Conservation (phyloP, 2,329 filamentous ascomycete species). For the Hypomyces rosellus region DNA sequence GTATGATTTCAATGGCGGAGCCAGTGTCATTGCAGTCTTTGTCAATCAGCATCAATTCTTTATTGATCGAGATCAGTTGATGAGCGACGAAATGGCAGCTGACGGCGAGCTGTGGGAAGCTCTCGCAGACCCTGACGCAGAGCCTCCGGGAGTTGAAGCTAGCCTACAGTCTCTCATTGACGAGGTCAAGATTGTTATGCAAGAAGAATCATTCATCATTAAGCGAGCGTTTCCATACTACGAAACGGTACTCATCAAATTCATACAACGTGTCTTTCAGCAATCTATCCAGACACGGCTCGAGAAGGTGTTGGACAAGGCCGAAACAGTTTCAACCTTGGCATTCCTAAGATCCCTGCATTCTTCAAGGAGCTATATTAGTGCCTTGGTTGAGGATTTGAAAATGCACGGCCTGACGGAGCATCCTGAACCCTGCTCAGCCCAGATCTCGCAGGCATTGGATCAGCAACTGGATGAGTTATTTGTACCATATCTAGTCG, state of each 20-base stretch:
- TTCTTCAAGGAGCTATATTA: constrained; percentile 84
- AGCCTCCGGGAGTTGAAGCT: constrained; percentile 84
- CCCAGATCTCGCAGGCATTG: constrained; percentile 71
- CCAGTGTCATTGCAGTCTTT: constrained; percentile 91
- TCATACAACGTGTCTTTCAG: constrained; percentile 93
- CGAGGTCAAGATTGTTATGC: constrained; percentile 90
- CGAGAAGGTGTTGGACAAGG: constrained; percentile 94
- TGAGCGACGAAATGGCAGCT: constrained; percentile 74
- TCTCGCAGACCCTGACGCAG: constrained; percentile 87
- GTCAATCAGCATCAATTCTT: constrained; percentile 99
- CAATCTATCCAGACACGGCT: constrained; percentile 95
- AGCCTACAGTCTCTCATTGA: constrained; percentile 88
- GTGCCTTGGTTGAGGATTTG: constrained; percentile 79
- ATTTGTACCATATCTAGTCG: constrained; percentile 64
- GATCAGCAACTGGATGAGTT: constrained; percentile 72
- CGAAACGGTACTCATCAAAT: constrained; percentile 87
- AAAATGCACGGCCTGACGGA: constrained; percentile 94
- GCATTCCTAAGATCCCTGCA: constrained; percentile 89
- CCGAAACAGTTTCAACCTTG: constrained; percentile 81
- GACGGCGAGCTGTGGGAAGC: constrained; percentile 81
- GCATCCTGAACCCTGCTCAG: constrained; percentile 84
- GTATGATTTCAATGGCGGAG: constrained; percentile 91
- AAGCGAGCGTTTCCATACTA: constrained; percentile 94
- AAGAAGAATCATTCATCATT: constrained; percentile 95
- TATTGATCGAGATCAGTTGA: constrained; percentile 88